Conservation (phyloP, 345 rosid species). For the Salix caprea region DNA sequence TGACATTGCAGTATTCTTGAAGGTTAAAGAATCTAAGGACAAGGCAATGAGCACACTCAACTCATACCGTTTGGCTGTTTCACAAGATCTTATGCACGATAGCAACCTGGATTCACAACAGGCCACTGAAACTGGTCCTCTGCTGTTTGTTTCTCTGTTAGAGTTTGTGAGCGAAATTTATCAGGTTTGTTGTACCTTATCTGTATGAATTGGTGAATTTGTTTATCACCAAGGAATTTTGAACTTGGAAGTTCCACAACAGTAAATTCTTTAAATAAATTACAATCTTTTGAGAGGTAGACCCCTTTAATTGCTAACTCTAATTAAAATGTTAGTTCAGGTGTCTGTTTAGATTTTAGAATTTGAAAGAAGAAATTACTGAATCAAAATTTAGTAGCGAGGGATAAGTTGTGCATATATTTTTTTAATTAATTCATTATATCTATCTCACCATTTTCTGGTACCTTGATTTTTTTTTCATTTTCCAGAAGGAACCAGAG, state of each 20-base stretch:
- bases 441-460: neutral
- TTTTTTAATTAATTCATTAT: neutral
- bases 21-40: slow-evolving; percentile 94
- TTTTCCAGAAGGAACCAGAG: slow-evolving; percentile 81
- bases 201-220: neutral
- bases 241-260: neutral
- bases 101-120: slow-evolving; percentile 55
- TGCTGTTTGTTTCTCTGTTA: slow-evolving; percentile 76
- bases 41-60: slow-evolving; percentile 72
- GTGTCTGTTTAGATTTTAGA: neutral
- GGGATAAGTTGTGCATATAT: neutral
- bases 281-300: neutral
- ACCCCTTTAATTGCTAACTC: neutral
- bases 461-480: slow-evolving; percentile 6
- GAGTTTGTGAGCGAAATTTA: slow-evolving; percentile 89
- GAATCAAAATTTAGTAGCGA: neutral
- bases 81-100: slow-evolving; percentile 47
- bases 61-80: slow-evolving; percentile 49
- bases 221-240: neutral
- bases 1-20: slow-evolving; percentile 10
- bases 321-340: neutral
- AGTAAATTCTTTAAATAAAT: neutral
- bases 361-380: neutral
- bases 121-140: slow-evolving; percentile 37
- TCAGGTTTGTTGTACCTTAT: slow-evolving; percentile 49